Percentiles rank a stretch among this genome's conserved stretches.
These are phyloP conservation scores for Wickerhamomyces kurtzmanii DNA, from an alignment of 805 yeast species.

Conservation along the genomic window DNA sequence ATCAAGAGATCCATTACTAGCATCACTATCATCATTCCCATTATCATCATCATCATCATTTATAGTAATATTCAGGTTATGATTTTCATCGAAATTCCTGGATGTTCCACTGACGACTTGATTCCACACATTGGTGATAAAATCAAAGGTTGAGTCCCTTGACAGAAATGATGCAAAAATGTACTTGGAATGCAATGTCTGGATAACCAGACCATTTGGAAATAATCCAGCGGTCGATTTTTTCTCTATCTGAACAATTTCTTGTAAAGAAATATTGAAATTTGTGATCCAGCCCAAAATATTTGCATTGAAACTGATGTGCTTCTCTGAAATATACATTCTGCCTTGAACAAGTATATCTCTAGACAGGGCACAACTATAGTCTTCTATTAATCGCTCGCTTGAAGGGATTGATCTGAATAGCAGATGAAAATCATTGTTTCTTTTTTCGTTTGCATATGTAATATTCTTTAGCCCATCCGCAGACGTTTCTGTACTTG, in stretches of 20 bases:
- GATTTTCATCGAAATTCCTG: conserved; percentile 3
- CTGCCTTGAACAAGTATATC: conserved; percentile 64
- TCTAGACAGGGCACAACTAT: conserved; percentile 53
- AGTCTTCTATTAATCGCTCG: conserved; percentile 52
- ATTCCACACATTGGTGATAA: conserved; percentile 57
- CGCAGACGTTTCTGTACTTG: too few relatives aligned
- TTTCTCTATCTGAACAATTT: conserved; percentile 55
- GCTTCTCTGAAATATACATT: conserved; percentile 44
- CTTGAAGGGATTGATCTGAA: conserved; percentile 37
- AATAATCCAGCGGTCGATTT: conserved; percentile 57
- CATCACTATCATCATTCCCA: conserved; percentile 2
- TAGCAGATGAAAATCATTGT: conserved; percentile 48
- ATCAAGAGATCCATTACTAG: conserved; percentile 3
- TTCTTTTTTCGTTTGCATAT: conserved; percentile 38
- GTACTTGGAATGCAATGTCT: conserved; percentile 52
- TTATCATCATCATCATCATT: conserved; percentile 5
- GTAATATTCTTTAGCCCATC: conserved; percentile 9
- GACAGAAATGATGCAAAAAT: conserved; percentile 57
- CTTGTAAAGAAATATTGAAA: conserved; percentile 45
- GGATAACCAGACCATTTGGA: conserved; percentile 58
- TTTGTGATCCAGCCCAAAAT: conserved; percentile 61
- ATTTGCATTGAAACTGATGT: conserved; percentile 56
- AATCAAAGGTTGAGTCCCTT: conserved; percentile 41
- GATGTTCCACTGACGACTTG: conserved; percentile 21
- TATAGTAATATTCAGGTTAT: conserved; percentile 4